phyloP scores from a whole-genome alignment of 306 rosid genomes.

The Vachellia pachyceras region DNA sequence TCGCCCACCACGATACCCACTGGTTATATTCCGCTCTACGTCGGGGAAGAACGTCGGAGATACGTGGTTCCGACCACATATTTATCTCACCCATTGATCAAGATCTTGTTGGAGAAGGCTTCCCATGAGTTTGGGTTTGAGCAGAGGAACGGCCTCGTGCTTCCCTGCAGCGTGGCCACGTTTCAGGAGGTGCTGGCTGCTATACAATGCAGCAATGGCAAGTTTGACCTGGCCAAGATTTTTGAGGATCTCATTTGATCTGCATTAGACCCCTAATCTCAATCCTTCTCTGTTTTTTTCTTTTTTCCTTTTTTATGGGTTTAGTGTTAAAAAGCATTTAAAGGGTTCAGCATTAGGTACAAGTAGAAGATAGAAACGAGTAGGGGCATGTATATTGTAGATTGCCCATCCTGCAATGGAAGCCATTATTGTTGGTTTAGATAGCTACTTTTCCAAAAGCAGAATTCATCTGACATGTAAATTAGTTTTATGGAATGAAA shows the following conservation, averaged over 20 bases:
- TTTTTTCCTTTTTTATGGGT: background rate
- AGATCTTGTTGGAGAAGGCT: constrained; percentile 80
- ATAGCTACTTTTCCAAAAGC: background rate
- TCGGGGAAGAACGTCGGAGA: constrained; percentile 75
- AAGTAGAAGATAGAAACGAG: constrained; percentile 8
- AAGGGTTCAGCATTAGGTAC: constrained; percentile 5
- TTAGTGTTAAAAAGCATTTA: background rate
- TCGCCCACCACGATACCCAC: constrained; percentile 44
- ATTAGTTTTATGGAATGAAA: background rate
- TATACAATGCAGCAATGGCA: constrained; percentile 67
- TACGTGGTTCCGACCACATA: constrained; percentile 69
- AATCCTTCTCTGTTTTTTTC: background rate
- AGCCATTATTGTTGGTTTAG: constrained; percentile 6
- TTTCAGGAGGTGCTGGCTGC: constrained; percentile 68
- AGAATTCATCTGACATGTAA: constrained; percentile 11
- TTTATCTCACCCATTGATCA: constrained; percentile 82
- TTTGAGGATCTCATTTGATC: constrained; percentile 64
- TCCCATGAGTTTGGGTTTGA: constrained; percentile 77
- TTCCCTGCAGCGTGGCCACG: constrained; percentile 78
- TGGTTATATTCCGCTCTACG: constrained; percentile 74
- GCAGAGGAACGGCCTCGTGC: constrained; percentile 69
- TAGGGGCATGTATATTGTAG: background rate
- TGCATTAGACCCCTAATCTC: background rate
- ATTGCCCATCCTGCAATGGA: background rate
- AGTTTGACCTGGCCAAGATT: constrained; percentile 65